Evolutionary conservation across 805 yeast genomes (phyloP), one percentile per base, ranked within the genome.

Genomic region (Ogataea nakhonphanomensis): DNA sequence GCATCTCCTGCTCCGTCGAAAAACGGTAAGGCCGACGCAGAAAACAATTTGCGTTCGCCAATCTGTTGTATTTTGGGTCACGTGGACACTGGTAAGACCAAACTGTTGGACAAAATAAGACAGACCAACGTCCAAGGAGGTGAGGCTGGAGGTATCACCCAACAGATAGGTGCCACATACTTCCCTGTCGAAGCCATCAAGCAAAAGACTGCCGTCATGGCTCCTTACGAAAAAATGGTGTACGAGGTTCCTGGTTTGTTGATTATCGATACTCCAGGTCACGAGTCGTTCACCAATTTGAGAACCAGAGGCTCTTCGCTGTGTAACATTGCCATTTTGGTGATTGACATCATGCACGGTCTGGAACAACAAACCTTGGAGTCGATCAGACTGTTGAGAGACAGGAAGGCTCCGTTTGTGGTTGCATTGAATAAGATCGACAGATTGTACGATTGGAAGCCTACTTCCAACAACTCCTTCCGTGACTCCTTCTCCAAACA

Each of bases 81-180:
- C 73, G 99, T 93, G 67, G 99, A 93, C 76, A 93, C 99, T 43
- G 99, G 99, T 81, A 93, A 93, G 69, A 93, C 99, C 52, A 93
- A 93, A 65, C 77, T 93, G 51, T 75, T 93, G 64, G 99, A 93
- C 64, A 93, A 93, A 68, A 82, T 93, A 54, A 91, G 99, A 72
- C 97, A 91, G 72, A 93, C 98, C 30, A 93, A 93, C 61, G 99
- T 93, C 46, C 99, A 93, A 73, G 99, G 97, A 65, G 99, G 99
- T 61, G 99, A 93, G 72, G 99, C 99, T 41, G 99, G 99, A 73
- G 99, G 99, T 73, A 93, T 93, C 65, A 93, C 99, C 50, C 99
- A 93, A 76, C 99, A 93, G 70, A 93, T 93, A 62, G 99, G 99
- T 79, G 99, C 99, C 41, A 93, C 99, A 15, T 93, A 93, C 65